phyloP scores from a whole-genome alignment of 129 eudicot genomes.

The Solidago caesia region DNA sequence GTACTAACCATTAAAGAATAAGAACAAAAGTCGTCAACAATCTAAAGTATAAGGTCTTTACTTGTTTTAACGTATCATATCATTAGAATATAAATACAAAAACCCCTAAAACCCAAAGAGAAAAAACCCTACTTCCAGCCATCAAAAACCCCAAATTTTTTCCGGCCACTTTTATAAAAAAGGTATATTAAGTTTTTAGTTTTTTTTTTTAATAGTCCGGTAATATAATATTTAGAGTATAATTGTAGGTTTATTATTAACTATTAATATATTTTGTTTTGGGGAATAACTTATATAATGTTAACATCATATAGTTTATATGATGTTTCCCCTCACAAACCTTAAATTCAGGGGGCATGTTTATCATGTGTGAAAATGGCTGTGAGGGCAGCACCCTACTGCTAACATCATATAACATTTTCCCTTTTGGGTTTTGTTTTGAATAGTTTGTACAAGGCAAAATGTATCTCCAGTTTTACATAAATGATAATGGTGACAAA shows the following conservation, averaged over 20 bases:
- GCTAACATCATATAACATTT: too few relatives aligned
- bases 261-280: slow-evolving; percentile 4
- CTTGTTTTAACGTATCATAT: background rate
- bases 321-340: too few relatives aligned
- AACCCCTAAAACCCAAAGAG: slow-evolving; percentile 1
- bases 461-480: slow-evolving; percentile 87
- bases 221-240: background rate
- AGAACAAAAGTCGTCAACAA: background rate
- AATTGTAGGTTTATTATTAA: background rate
- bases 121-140: slow-evolving; percentile 9
- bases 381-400: too few relatives aligned
- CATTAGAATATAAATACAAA: background rate
- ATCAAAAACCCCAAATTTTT: background rate
- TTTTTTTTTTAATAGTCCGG: background rate
- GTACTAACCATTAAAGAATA: background rate
- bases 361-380: too few relatives aligned
- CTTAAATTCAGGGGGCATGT: too few relatives aligned
- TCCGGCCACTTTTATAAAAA: background rate
- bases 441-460: slow-evolving; percentile 10
- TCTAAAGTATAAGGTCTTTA: background rate
- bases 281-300: too few relatives aligned
- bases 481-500: slow-evolving; percentile 89
- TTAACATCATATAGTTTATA: too few relatives aligned
- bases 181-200: background rate
- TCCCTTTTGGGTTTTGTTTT: slow-evolving; percentile 2